These are phyloP conservation scores for Chaetomiaceae sp. DNA, from an alignment of 2,329 filamentous ascomycete genomes.

Conservation along the genomic window DNA sequence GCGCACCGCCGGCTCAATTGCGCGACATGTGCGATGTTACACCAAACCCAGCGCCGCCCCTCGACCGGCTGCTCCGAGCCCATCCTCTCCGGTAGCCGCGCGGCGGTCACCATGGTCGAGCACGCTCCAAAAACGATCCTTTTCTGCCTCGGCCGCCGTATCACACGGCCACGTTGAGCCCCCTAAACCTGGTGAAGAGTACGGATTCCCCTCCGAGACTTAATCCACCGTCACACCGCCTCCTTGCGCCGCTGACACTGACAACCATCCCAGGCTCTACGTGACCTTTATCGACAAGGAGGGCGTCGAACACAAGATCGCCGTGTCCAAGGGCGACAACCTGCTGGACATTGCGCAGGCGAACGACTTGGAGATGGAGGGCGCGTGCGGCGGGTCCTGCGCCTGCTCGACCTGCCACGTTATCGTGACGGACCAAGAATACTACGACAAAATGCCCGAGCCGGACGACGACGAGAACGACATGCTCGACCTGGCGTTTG, in stretches of 20 bases:
- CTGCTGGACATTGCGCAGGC: constrained; percentile 91
- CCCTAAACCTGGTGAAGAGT: constrained; percentile 91
- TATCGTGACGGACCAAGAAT: constrained; percentile 68
- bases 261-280: constrained; percentile 58
- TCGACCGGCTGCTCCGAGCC: constrained; percentile 4
- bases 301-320: constrained; percentile 66
- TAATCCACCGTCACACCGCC: too few relatives aligned
- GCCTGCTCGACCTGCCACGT: constrained; percentile 92
- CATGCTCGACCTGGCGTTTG: constrained; percentile 88
- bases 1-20: constrained; percentile 13
- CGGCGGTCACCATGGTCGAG: not conserved
- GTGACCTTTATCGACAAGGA: constrained; percentile 96
- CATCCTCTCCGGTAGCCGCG: constrained; percentile 7
- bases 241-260: not conserved
- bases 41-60: constrained; percentile 23
- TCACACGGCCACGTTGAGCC: constrained; percentile 76
- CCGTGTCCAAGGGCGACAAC: constrained; percentile 83
- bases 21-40: constrained; percentile 20
- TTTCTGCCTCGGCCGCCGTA: constrained; percentile 58
- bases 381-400: constrained; percentile 90
- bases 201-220: constrained; percentile 22
- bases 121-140: constrained; percentile 32
- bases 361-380: constrained; percentile 96
- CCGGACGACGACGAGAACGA: constrained; percentile 80
- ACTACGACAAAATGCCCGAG: constrained; percentile 74